A percentile compares a stretch with the other conserved stretches of the same genome.
Evolutionary conservation across 306 rosid genomes (phyloP).

Genomic region (Corylus americana): DNA sequence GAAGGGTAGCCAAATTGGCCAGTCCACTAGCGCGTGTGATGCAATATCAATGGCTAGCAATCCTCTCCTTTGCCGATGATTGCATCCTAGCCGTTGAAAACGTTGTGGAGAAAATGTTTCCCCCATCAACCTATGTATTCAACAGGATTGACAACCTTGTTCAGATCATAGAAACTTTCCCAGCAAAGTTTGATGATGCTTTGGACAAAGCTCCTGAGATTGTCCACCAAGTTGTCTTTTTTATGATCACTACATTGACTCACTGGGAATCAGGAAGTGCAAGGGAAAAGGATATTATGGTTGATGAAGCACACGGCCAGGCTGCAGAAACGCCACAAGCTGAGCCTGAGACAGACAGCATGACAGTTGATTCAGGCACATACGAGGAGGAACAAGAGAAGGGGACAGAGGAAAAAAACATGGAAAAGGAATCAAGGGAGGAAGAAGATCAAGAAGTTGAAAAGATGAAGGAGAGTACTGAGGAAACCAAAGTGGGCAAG

Average conservation of each 20-base stretch:
- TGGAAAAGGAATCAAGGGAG: conserved; percentile 2
- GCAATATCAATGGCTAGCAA: conserved; percentile 41
- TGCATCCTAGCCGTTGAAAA: conserved; percentile 40
- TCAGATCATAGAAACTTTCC: conserved; percentile 31
- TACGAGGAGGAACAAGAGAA: conserved; percentile 43
- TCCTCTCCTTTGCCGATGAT: conserved; percentile 59
- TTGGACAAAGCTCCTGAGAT: conserved; percentile 33
- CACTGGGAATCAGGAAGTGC: conserved; percentile 37
- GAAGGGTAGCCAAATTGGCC: conserved; percentile 30
- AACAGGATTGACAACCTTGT: conserved; percentile 57
- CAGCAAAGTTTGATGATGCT: conserved; percentile 47
- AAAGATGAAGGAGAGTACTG: not conserved
- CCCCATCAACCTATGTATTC: conserved; percentile 47
- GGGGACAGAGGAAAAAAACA: conserved; percentile 24
- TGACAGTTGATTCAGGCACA: conserved; percentile 12
- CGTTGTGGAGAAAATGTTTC: conserved; percentile 47
- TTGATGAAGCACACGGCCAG: conserved; percentile 14
- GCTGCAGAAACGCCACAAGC: conserved; percentile 20
- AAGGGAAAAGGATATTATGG: conserved; percentile 48
- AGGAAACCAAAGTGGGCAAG: not conserved
- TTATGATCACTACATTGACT: conserved; percentile 36
- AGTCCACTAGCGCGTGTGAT: conserved; percentile 42
- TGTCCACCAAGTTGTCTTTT: conserved; percentile 30
- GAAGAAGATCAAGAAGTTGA: not conserved
- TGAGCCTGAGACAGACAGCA: conserved; percentile 21